Evolutionary conservation across 2,329 filamentous ascomycete species (phyloP).

Genomic region (Fusarium nisikadoi): DNA sequence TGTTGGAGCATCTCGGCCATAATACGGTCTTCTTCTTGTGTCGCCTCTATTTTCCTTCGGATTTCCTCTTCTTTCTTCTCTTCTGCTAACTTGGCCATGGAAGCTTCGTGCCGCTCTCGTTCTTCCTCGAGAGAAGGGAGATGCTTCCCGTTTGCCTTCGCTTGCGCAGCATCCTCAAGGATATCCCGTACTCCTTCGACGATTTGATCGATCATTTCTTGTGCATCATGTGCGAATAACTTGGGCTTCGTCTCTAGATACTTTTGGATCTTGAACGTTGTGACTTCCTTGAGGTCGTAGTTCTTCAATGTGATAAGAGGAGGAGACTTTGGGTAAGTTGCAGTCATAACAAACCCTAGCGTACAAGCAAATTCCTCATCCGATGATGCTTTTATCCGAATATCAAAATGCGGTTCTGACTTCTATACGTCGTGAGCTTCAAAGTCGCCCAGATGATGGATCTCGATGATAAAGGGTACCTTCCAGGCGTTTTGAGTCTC

Average conservation of each 20-base stretch:
- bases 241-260: slow-evolving; percentile 69
- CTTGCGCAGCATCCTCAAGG: slow-evolving; percentile 85
- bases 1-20: slow-evolving; percentile 78
- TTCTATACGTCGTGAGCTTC: slow-evolving; percentile 61
- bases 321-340: slow-evolving; percentile 88
- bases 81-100: slow-evolving; percentile 69
- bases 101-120: slow-evolving; percentile 82
- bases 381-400: slow-evolving; percentile 78
- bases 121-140: slow-evolving; percentile 91
- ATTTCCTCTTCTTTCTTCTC: slow-evolving; percentile 65
- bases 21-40: slow-evolving; percentile 74
- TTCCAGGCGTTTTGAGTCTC: slow-evolving; percentile 84
- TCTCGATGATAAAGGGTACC: slow-evolving; percentile 55
- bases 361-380: slow-evolving; percentile 77
- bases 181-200: slow-evolving; percentile 77
- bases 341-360: slow-evolving; percentile 83
- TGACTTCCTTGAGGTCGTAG: slow-evolving; percentile 74
- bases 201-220: slow-evolving; percentile 73
- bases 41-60: slow-evolving; percentile 65
- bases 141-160: slow-evolving; percentile 77
- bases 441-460: slow-evolving; percentile 3
- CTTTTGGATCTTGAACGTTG: slow-evolving; percentile 75
- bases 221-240: slow-evolving; percentile 61
- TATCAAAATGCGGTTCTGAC: slow-evolving; percentile 84
- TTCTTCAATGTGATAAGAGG: slow-evolving; percentile 78